phyloP scores from a whole-genome alignment of 352 stramenopile species.

The Blastocystis sp. region DNA sequence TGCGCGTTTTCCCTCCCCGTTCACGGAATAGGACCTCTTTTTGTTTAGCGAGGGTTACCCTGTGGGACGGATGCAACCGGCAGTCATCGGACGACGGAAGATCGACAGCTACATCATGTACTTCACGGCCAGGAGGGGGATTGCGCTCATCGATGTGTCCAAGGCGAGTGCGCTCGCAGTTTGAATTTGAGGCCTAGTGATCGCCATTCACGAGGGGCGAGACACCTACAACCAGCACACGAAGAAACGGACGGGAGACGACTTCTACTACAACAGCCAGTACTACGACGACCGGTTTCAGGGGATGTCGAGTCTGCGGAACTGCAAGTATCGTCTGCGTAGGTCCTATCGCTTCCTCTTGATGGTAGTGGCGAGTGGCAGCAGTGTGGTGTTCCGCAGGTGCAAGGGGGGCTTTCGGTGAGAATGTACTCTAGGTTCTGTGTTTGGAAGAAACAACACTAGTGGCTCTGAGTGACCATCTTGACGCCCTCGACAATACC shows the following conservation, averaged over 20 bases:
- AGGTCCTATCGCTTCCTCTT: not conserved
- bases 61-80: not conserved
- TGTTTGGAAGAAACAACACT: not conserved
- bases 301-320: not conserved
- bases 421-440: not conserved
- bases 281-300: constrained; percentile 31
- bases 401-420: not conserved
- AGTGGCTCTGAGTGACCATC: not conserved
- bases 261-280: constrained; percentile 67
- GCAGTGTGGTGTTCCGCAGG: not conserved
- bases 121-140: not conserved
- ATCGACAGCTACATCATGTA: constrained; percentile 64
- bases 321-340: not conserved
- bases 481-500: not conserved
- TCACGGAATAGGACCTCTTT: constrained; percentile 38
- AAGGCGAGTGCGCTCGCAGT: not conserved
- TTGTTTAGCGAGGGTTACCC: constrained; percentile 9
- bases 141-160: constrained; percentile 24
- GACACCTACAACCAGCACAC: constrained; percentile 58
- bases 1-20: not conserved
- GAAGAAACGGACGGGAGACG: not conserved
- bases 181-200: not conserved
- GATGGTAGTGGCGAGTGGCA: not conserved
- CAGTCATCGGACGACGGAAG: constrained; percentile 39
- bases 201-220: constrained; percentile 9